Evolutionary conservation across 495 filamentous ascomycete genomes (phyloP).

Genomic region (Sabuloglossum arenarium): DNA sequence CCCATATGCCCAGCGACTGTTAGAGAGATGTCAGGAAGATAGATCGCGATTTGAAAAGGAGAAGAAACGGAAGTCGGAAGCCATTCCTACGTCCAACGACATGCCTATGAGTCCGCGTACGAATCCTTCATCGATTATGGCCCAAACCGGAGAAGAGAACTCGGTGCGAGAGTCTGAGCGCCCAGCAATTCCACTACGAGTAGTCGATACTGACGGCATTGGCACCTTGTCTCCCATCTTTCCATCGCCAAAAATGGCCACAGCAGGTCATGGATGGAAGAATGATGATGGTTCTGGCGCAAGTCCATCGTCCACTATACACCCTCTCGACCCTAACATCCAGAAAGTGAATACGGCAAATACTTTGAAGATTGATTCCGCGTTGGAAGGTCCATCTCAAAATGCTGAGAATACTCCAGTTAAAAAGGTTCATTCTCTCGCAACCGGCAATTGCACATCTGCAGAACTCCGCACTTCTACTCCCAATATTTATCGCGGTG

Average conservation of each 20-base stretch:
- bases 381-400: background rate
- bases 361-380: background rate
- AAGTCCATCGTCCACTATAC: background rate
- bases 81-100: slow-evolving; percentile 4
- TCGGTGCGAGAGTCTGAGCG: background rate
- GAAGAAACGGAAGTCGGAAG: slow-evolving; percentile 11
- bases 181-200: background rate
- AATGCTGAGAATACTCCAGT: background rate
- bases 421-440: background rate
- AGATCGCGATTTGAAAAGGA: slow-evolving; percentile 18
- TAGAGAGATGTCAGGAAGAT: slow-evolving; percentile 22
- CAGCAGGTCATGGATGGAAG: background rate
- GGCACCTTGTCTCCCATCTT: slow-evolving; percentile 8
- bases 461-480: background rate
- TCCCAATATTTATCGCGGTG: slow-evolving; percentile 11
- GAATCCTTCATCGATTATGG: slow-evolving; percentile 5
- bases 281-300: background rate
- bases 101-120: background rate
- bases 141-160: background rate
- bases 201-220: background rate
- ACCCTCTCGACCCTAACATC: background rate
- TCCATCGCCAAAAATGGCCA: background rate
- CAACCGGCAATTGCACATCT: background rate
- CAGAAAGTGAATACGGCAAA: background rate
- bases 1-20: slow-evolving; percentile 24